Base-by-base conservation (phyloP, 106 monocot genomes). In the Allium fistulosum region DNA sequence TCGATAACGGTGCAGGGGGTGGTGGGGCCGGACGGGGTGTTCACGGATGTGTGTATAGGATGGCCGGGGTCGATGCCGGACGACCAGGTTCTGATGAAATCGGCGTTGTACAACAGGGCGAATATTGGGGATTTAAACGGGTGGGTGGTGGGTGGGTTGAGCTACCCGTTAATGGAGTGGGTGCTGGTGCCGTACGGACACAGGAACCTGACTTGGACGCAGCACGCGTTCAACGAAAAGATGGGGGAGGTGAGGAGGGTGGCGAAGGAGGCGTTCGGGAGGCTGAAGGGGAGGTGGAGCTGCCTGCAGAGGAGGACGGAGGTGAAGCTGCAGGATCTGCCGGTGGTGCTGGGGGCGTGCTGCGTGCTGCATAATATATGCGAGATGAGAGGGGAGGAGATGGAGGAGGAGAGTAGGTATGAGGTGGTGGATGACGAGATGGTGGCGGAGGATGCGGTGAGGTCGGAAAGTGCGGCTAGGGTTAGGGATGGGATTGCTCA, bases 161-260 rank as follows among this genome's bases (percentile, higher is more conserved):
- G 85, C 5, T 85, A 85, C 51, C 90, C 90, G n/a, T 57, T 90
- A 47, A 64, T 85, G 67, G 90, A 90, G 47, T 90, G 90, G 90
- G 76, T 90, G 7, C 74, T 90, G 59, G 90, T 90, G 4, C 90
- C 90, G n/a, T 90, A 90, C 78, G 59, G 76, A 0, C 90, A 85
- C 76, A 80, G 68, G 46, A 85, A 90, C 62, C 69, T 90, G 51
- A 90, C 90, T 6, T 90, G 90, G 90, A 83, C 90, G 49, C 85
- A 90, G 78, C 90, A 90, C 76, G 85, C 90, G 51, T 90, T 90
- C 83, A 90, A 90, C 46, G 85, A 85, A 73, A 90, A 90, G 83
- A 81, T 90, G 16, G 83, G 78, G 60, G 90, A 90, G 46, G 85
- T 90, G 48, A 82, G 83, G 83, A 11, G 80, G 51, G 72, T 77